Evolutionary conservation across 108 stramenopile genomes (phyloP).

Genomic region (Fistulifera solaris): DNA sequence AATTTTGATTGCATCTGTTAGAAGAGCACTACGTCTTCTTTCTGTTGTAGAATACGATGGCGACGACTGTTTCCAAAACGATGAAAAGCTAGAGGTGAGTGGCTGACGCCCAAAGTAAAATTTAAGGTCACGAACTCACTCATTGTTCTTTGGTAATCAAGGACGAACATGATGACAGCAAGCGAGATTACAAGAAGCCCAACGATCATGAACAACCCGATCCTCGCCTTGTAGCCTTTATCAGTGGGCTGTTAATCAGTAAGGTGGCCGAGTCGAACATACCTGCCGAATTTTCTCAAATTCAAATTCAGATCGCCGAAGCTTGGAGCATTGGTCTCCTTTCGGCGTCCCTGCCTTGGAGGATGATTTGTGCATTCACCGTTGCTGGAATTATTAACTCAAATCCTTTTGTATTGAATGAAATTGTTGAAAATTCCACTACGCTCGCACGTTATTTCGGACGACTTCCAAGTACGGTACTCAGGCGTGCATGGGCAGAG

Average conservation of each 20-base stretch:
- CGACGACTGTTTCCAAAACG: conserved; percentile 24
- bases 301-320: conserved; percentile 47
- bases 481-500: conserved; percentile 74
- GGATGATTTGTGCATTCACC: conserved; percentile 71
- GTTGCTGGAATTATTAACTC: conserved; percentile 57
- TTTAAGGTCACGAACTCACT: too few species aligned
- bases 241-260: conserved; percentile 63
- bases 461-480: conserved; percentile 47
- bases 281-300: not conserved
- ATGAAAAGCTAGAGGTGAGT: conserved; percentile 12
- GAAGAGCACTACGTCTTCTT: conserved; percentile 53
- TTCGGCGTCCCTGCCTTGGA: conserved; percentile 72
- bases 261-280: conserved; percentile 16
- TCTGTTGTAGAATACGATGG: conserved; percentile 50
- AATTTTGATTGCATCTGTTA: conserved; percentile 41
- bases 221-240: conserved; percentile 55
- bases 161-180: not conserved
- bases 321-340: conserved; percentile 77
- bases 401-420: conserved; percentile 34
- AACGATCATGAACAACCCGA: conserved; percentile 36
- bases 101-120: too few species aligned
- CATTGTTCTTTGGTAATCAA: too few species aligned
- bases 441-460: conserved; percentile 43
- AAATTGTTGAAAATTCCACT: conserved; percentile 26
- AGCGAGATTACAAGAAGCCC: not conserved